Base-by-base conservation (phyloP, 1,284 basidiomycete species). In the Moesziomyces sp. region DNA sequence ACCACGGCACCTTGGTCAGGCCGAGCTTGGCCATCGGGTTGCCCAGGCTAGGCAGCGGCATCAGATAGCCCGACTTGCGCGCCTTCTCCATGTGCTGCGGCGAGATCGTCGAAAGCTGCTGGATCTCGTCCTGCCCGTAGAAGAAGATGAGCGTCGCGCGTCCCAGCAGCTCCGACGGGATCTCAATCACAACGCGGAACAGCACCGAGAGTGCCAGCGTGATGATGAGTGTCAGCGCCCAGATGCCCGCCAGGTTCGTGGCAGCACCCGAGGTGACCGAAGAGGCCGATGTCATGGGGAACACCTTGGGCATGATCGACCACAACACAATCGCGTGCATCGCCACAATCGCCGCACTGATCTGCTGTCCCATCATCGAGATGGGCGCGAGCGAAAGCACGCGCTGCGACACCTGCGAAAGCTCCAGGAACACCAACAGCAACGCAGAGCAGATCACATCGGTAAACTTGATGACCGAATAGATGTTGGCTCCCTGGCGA, bases 1-100 rank as follows among this genome's bases (percentile, higher is more conserved):
- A 68, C 70, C 64, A 67, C 0, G 64, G 65, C 11, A 68, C 51
- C 58, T 73, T 73, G 18, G 64, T 68, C 45, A 73, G 47, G 4
- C 64, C 64, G 40, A 74, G 48, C 58, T 74, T 74, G 21, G 71
- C 66, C 66, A 65, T 69, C 3, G 66, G 71, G 50, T 74, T 69
- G n/a, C 71, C 71, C 18, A 74, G 45, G 44, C 62, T 69, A 1
- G 71, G 71, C 18, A 69, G n/a, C 0, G 65, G 71, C 44, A 69
- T 28, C 30, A 69, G 38, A 30, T 69, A 69, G 1, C 66, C 66
- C n/a, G 58, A 58, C 19, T 52, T 42, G 9, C 53, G 51, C 7
- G 65, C 71, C 66, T 63, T 69, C 23, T 61, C 55, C 43, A 69
- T 58, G n/a, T 74, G 63, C 42, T 66, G 30, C 8, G 46, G 18